Evolutionary conservation across 495 filamentous ascomycete genomes (phyloP).

Genomic region (Stereocaulon alpinum): DNA sequence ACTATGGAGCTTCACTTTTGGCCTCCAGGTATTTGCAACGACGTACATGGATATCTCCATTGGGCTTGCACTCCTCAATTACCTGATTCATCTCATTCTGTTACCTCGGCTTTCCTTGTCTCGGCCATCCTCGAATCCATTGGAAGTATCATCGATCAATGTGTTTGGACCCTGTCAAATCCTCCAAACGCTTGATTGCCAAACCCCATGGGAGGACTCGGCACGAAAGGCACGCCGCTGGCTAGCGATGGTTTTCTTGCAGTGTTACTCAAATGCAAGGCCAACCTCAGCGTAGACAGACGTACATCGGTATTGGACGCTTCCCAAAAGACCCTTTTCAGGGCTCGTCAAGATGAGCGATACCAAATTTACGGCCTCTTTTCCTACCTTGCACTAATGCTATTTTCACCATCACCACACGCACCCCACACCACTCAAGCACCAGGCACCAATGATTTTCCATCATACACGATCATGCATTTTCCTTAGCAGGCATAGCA

Average conservation of each 20-base stretch:
- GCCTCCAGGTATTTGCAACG: conserved; percentile 11
- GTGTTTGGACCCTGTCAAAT: conserved; percentile 6
- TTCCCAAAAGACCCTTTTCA: neutral
- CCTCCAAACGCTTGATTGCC: conserved; percentile 4
- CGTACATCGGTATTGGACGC: conserved; percentile 1
- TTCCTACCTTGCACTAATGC: conserved; percentile 13
- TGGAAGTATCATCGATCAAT: conserved; percentile 7
- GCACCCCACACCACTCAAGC: conserved; percentile 11
- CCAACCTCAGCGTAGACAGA: conserved; percentile 13
- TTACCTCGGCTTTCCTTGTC: conserved; percentile 16
- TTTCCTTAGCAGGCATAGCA: conserved; percentile 2
- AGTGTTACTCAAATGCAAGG: conserved; percentile 7
- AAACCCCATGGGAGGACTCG: neutral
- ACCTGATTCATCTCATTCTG: conserved; percentile 14
- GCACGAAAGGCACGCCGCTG: conserved; percentile 23
- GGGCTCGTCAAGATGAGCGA: conserved; percentile 10
- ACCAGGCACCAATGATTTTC: conserved; percentile 3
- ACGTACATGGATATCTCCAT: conserved; percentile 13
- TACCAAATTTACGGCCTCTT: conserved; percentile 12
- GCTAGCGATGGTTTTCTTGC: conserved; percentile 10
- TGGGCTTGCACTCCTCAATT: conserved; percentile 3
- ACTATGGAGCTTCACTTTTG: conserved; percentile 3
- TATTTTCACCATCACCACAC: conserved; percentile 10
- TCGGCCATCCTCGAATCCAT: conserved; percentile 15
- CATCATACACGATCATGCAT: conserved; percentile 1